Base-by-base conservation (phyloP, 352 stramenopile species). In the Blastocystis sp. region DNA sequence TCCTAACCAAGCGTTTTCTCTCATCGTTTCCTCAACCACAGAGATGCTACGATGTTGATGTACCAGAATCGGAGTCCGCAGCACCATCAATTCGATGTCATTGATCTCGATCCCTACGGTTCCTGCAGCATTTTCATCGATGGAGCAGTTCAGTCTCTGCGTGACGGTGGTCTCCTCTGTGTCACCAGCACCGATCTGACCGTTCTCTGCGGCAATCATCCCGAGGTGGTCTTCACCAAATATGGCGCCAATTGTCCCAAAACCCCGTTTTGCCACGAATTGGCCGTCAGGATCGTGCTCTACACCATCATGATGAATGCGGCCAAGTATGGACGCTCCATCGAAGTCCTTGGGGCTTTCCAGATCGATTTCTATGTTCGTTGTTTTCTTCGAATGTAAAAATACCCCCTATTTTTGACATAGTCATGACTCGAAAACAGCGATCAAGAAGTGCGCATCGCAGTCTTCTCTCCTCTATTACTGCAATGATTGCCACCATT, bases 121-220 rank as follows among this genome's bases (percentile, higher is more conserved):
- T 97, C 95, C 20, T 96, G 96, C 18, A 97, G 96, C 29, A 97
- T 98, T 43, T 99, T 99, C 92, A 91, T 99, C 50, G 97, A 99
- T 91, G 94, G 94, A 8, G 96, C 97, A 0, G 94, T 99, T 29
- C 96, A 98, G 91, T 91, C 94, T 59, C 93, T 99, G 3, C 90
- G 92, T 45, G 95, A 97, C 90, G 97, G 97, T 69, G 97, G 97
- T 53, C 91, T 99, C 55, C 91, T 99, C 43, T 98, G 95, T 91
- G 94, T 99, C n/a, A 99, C 97, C 4, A 98, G 96, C 91, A 99
- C 97, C 2, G 97, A 99, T 89, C 98, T 99, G 95, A 95, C 94
- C 5, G 94, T 96, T 9, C 88, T 90, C 4, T 92, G 87, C 55
- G 89, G 90, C 8, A 92, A 91, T 69, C 90, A 79, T 63, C 54